These are phyloP conservation scores for Solanum sparsipilum DNA, from an alignment of 257 asterid genomes.

Conservation along the genomic window DNA sequence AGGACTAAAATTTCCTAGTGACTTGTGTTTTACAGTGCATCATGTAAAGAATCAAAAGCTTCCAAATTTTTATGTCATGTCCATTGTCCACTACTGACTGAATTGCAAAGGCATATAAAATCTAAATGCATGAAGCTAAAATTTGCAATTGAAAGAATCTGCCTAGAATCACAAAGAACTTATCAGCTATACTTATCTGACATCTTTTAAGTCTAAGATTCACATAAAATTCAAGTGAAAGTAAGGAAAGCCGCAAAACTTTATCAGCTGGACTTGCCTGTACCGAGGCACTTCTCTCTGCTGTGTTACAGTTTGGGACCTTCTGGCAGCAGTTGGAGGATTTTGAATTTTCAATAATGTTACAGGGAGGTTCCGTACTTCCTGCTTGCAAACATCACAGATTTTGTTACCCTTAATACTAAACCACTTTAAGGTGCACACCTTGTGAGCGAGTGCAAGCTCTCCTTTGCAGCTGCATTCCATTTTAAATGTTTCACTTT, in stretches of 20 bases:
- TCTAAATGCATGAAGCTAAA: neutral
- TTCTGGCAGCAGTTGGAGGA: constrained; percentile 44
- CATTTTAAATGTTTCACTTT: constrained; percentile 86
- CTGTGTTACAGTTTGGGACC: constrained; percentile 36
- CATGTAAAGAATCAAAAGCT: neutral
- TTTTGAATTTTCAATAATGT: constrained; percentile 69
- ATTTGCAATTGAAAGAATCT: neutral
- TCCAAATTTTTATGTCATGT: neutral
- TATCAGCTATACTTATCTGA: neutral
- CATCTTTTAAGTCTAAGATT: neutral
- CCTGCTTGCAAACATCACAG: constrained; percentile 90
- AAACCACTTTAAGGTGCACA: constrained; percentile 91
- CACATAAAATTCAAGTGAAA: neutral
- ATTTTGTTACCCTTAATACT: constrained; percentile 89
- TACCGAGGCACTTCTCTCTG: constrained; percentile 54
- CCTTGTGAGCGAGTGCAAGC: constrained; percentile 95
- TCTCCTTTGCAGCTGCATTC: constrained; percentile 99
- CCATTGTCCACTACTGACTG: neutral
- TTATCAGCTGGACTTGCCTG: constrained; percentile 47
- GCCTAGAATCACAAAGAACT: neutral
- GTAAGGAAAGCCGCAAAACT: neutral
- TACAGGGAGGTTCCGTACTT: constrained; percentile 83
- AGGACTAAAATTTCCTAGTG: neutral
- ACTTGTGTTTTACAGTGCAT: neutral
- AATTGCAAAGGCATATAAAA: neutral